Base-by-base conservation (phyloP, 495 filamentous ascomycete genomes). In the Xylaria nigripes region DNA sequence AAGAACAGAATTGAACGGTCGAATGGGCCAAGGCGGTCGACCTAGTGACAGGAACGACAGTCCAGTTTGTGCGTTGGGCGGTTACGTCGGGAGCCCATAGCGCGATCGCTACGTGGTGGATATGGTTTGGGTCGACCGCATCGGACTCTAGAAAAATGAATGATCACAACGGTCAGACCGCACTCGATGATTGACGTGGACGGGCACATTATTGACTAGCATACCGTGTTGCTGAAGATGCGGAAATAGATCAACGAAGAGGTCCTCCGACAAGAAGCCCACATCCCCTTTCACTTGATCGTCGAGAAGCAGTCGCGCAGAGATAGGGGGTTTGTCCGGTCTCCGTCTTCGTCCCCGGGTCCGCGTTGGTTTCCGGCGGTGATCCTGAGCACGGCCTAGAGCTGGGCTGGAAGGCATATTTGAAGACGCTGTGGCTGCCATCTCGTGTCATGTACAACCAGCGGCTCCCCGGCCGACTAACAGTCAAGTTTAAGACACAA, bases 201-300 rank as follows among this genome's bases (percentile, higher is more conserved):
- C 32, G 38, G 13, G 30, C 3, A n/a, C 46, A 15, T 2, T 12
- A 30, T 12, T 18, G 30, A 2, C 24, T 36, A 12, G 40, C 64
- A 62, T 63, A 73, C 75, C 62, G 62, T 68, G 41, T 56, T 66
- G 68, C 3, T 41, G 45, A 57, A 66, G 64, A 51, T 78, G 76
- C 22, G 84, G 86, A 63, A 95, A 95, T 41, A 96, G 77, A 64
- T 94, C 86, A 25, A 76, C 74, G 54, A 86, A 89, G 30, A 98
- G 76, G 66, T 95, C 87, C 60, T 91, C 86, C 16, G 91, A 94
- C 47, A 98, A 65, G 42, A 93, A 81, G 44, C 89, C 93, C 27
- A 90, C 80, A 57, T 94, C 89, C n/a, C 87, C 89, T 71, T 85
- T 89, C 59, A 95, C 74, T 69, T 90, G 85, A 62, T 86, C 84